Evolutionary conservation across 2,329 filamentous ascomycete genomes (phyloP).

Genomic region (Neofusicoccum cordaticola): DNA sequence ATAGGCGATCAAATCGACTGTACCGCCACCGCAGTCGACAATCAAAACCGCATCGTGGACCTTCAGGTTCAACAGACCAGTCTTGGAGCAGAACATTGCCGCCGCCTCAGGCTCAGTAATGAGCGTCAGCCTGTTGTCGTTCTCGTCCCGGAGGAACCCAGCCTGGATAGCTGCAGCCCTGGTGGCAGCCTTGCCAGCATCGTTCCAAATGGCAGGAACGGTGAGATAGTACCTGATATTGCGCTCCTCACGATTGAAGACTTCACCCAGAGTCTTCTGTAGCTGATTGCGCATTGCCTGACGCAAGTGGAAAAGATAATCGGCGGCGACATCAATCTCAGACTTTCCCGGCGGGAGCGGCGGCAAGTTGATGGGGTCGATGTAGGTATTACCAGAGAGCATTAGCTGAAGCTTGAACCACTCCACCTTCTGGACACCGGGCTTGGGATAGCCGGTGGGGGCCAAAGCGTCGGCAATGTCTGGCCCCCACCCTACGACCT

Average conservation of each 20-base stretch:
- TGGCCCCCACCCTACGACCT: conserved; percentile 98
- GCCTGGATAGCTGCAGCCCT: conserved; percentile 94
- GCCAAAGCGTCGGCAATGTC: conserved; percentile 97
- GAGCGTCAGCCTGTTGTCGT: conserved; percentile 91
- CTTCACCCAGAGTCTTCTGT: conserved; percentile 93
- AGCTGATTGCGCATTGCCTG: conserved; percentile 95
- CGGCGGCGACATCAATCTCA: conserved; percentile 98
- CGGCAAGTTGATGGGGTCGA: conserved; percentile 97
- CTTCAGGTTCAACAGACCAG: conserved; percentile 91
- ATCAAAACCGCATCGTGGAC: conserved; percentile 98
- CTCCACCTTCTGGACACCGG: conserved; percentile 96
- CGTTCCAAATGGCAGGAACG: conserved; percentile 99
- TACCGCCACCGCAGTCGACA: conserved; percentile 97
- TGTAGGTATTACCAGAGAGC: conserved; percentile 98
- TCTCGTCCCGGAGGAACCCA: conserved; percentile 93
- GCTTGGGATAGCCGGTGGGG: conserved; percentile 95
- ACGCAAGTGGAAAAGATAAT: conserved; percentile 96
- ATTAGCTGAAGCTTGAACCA: conserved; percentile 99
- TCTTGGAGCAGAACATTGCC: conserved; percentile 96
- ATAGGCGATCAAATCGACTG: conserved; percentile 97
- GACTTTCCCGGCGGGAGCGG: conserved; percentile 97
- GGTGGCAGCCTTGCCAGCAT: conserved; percentile 95
- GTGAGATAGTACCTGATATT: conserved; percentile 98
- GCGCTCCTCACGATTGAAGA: conserved; percentile 95
- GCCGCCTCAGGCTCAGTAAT: conserved; percentile 97